A percentile compares a stretch with the other conserved stretches of the same genome.
Conservation (phyloP, 2,329 filamentous ascomycete genomes). For the Venturia oleaginea region DNA sequence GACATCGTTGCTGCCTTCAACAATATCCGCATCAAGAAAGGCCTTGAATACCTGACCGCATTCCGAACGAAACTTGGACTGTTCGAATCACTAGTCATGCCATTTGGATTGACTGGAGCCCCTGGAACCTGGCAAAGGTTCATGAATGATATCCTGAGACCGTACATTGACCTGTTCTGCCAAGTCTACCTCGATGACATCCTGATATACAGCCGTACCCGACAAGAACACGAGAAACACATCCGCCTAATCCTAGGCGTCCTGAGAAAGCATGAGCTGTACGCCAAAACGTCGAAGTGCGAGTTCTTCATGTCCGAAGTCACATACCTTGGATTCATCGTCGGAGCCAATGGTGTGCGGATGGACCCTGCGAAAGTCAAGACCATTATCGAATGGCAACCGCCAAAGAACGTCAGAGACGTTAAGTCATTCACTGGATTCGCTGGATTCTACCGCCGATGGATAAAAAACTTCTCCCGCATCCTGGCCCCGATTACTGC, state of each 20-base stretch:
- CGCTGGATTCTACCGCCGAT: slow-evolving; percentile 23
- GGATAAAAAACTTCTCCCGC: slow-evolving; percentile 19
- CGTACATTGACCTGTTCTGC: slow-evolving; percentile 19
- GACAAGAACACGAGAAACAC: slow-evolving; percentile 10
- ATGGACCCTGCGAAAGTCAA: slow-evolving; percentile 20
- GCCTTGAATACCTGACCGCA: slow-evolving; percentile 25
- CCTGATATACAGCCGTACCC: slow-evolving; percentile 16
- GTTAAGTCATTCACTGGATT: slow-evolving; percentile 23
- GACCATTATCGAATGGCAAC: slow-evolving; percentile 18
- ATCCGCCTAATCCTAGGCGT: slow-evolving; percentile 10
- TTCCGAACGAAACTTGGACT: slow-evolving; percentile 27
- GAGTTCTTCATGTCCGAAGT: slow-evolving; percentile 22
- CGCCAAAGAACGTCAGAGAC: slow-evolving; percentile 15
- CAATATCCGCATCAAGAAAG: slow-evolving; percentile 24
- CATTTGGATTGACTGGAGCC: slow-evolving; percentile 17
- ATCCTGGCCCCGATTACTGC: slow-evolving; percentile 17
- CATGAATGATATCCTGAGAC: slow-evolving; percentile 21
- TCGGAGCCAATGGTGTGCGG: slow-evolving; percentile 19
- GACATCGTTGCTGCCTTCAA: slow-evolving; percentile 21
- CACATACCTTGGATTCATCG: slow-evolving; percentile 21
- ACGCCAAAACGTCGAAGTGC: slow-evolving; percentile 20
- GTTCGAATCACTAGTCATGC: slow-evolving; percentile 27
- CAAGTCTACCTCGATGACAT: slow-evolving; percentile 21
- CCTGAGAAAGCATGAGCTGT: slow-evolving; percentile 14
- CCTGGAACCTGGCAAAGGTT: slow-evolving; percentile 17